These are phyloP conservation scores for Phaeosphaeria sp. DNA, from an alignment of 2,329 filamentous ascomycete genomes.

Conservation along the genomic window DNA sequence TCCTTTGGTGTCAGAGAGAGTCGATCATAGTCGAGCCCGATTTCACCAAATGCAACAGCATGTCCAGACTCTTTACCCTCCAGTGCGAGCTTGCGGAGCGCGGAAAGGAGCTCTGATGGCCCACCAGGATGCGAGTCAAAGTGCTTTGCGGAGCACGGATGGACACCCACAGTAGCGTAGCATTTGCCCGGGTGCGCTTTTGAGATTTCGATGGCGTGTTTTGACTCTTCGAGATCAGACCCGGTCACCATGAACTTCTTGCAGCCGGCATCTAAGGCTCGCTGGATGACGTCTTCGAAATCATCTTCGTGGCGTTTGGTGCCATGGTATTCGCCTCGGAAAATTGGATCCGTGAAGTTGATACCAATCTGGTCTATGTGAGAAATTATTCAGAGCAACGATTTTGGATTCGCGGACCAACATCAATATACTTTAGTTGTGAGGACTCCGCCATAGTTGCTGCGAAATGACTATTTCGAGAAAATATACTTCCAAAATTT, in stretches of 20 bases:
- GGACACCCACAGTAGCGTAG: constrained; percentile 91
- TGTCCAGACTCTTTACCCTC: constrained; percentile 65
- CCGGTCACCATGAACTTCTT: constrained; percentile 92
- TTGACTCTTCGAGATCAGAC: constrained; percentile 80
- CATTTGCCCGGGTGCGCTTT: constrained; percentile 77
- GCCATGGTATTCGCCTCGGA: constrained; percentile 82
- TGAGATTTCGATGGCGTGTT: constrained; percentile 76
- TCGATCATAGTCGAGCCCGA: constrained; percentile 95
- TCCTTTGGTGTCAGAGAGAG: constrained; percentile 81
- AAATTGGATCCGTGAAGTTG: constrained; percentile 93
- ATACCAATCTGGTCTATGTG: constrained; percentile 74
- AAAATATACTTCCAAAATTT: background rate
- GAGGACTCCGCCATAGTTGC: constrained; percentile 16
- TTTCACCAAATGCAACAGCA: constrained; percentile 86
- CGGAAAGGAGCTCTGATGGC: constrained; percentile 60
- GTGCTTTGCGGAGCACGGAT: constrained; percentile 84
- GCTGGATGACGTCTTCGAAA: constrained; percentile 75
- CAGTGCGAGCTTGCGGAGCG: constrained; percentile 70
- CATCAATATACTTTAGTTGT: constrained; percentile 51
- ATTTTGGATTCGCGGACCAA: constrained; percentile 41
- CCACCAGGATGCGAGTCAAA: constrained; percentile 72
- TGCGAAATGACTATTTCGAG: background rate
- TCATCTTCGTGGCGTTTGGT: constrained; percentile 78
- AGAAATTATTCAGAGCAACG: constrained; percentile 11
- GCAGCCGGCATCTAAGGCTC: constrained; percentile 80